Base-by-base conservation (phyloP, 1,284 basidiomycete genomes). In the Trametes versicolor region DNA sequence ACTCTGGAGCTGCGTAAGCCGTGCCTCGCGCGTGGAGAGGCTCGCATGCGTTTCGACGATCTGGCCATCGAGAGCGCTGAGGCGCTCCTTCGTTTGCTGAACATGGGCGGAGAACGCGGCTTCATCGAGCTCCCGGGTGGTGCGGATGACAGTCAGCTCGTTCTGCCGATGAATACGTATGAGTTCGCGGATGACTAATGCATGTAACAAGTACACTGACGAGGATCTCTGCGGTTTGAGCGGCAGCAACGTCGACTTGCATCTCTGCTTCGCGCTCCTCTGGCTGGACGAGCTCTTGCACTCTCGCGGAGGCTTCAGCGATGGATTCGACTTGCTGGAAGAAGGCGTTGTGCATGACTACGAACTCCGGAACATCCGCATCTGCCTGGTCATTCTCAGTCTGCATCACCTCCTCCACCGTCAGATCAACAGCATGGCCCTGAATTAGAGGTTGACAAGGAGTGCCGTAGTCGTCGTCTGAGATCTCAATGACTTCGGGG, bases 81-180 rank as follows among this genome's bases (percentile, higher is more conserved):
- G 65, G 53, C 70, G 72, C 8, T 72, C 71, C 66, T 72, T 73
- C 2, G 71, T 66, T 49, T 72, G 66, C 50, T 71, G 69, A 12
- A 74, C 70, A 49, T 73, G 69, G 4, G 54, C 58, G 5, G 65
- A 52, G 58, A 73, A 72, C 17, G 61, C 64, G 4, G 63, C 62
- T 49, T 77, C 75, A n/a, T 72, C 73, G 39, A 65, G 63, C 59
- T 66, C 72, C 32, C 71, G 69, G 0, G 68, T 67, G 13, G 67
- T 66, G 29, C 71, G 71, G 29, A 76, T 67, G 37, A 65, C 52
- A 32, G 70, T 56, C 6, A 76, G 71, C 56, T 73, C 75, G 52
- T 68, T 57, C 72, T 73, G 19, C 17, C 2, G 15, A 4, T 7
- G 56, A 0, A 7, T 8, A 1, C 8, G 7, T 1, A 4, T 41